phyloP scores from a whole-genome alignment of 441 rosid species.

The Daphne laureola region DNA sequence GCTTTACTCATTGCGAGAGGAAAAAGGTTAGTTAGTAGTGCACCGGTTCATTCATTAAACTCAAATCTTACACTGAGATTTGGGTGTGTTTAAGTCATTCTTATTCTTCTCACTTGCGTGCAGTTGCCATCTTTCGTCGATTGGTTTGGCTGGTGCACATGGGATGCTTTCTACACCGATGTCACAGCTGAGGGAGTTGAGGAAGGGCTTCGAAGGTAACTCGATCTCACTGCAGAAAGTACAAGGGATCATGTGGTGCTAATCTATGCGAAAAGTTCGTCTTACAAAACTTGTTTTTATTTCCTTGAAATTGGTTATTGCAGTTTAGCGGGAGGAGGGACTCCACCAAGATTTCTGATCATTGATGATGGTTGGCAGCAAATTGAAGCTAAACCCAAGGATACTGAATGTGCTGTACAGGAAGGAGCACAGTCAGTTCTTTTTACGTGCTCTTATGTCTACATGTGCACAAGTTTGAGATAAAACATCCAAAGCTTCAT shows the following conservation, averaged over 20 bases:
- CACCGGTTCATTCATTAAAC: too few species aligned
- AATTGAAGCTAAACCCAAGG: conserved; percentile 73
- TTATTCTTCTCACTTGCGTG: background rate
- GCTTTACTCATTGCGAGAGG: conserved; percentile 82
- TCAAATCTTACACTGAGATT: too few species aligned
- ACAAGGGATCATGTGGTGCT: too few species aligned
- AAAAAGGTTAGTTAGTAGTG: conserved; percentile 41
- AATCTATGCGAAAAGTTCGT: too few species aligned
- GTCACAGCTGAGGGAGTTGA: conserved; percentile 92
- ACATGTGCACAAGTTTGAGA: too few species aligned
- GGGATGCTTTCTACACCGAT: conserved; percentile 99
- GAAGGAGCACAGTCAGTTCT: conserved; percentile 92
- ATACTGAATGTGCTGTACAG: conserved; percentile 45
- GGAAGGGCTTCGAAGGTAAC: conserved; percentile 80
- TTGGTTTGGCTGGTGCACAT: conserved; percentile 99
- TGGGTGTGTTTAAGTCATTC: too few species aligned
- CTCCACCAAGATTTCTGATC: conserved; percentile 81
- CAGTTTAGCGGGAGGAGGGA: conserved; percentile 81
- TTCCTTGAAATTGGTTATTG: conserved; percentile 14
- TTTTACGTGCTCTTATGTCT: background rate
- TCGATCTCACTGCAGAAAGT: background rate
- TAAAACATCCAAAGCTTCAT: too few species aligned
- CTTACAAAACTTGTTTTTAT: conserved; percentile 11
- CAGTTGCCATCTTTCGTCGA: conserved; percentile 85
- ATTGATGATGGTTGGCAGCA: conserved; percentile 98